Base-by-base conservation (phyloP, 371 early-diverging fungal genomes). In the Conidiobolus incongruus region DNA sequence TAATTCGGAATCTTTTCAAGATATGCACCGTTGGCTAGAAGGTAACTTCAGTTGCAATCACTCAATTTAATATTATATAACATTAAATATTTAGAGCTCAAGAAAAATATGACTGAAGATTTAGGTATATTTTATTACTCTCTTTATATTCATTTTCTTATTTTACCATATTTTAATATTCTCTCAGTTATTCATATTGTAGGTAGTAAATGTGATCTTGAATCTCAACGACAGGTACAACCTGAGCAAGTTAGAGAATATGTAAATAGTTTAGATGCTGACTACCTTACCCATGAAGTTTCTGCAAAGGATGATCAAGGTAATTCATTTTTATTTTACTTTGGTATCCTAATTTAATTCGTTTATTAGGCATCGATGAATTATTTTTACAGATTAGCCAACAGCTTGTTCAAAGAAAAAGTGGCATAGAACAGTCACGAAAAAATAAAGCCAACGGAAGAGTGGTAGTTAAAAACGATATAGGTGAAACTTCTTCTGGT, bases 161-260 rank as follows among this genome's bases (percentile, higher is more conserved):
- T 2, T 3, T 3, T 12, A 13, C 12, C 12, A 3, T 26, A 26
- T 4, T 26, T 26, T 40, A 40, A 26, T n/a, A 23, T 16, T 29
- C 61, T 50, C 44, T 52, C 70, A 60, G 77, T 77, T 38, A 66
- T 77, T 39, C 70, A 77, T 33, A 68, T 81, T 17, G 78, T 77
- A 15, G 81, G 77, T 40, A 77, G 75, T 56, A 81, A 81, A 56
- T 57, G 65, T 50, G 81, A 81, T 59, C 59, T 81, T 50, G 72
- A 66, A 47, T 40, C 61, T 43, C 62, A 58, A 47, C 62, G 74
- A 51, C 67, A 67, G 45, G 71, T 76, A 10, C 55, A 65, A 31
- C 61, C 63, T 32, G 60, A 68, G 45, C 61, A 62, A 40, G 68
- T 70, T 32, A 59, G 66, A 42, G 64, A 68, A 49, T 73, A 70